A percentile compares a stretch with the other conserved stretches of the same genome.
Evolutionary conservation across 2,329 filamentous ascomycete species (phyloP).

Genomic region (Alternaria brassicae): DNA sequence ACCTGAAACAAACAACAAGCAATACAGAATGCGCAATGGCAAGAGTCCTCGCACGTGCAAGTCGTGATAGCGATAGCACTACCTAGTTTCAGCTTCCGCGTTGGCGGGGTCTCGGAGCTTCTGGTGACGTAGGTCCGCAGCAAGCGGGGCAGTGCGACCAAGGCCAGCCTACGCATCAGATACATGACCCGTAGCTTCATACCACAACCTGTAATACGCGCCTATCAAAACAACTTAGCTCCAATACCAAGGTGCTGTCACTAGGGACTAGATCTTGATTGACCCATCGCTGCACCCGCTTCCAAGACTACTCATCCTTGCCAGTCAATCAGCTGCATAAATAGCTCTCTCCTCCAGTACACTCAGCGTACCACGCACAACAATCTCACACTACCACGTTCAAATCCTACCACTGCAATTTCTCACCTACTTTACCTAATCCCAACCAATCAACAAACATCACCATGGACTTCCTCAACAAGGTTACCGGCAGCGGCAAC

Average conservation of each 20-base stretch:
- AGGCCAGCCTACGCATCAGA: constrained; percentile 12
- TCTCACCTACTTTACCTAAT: constrained; percentile 2
- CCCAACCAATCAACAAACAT: constrained; percentile 18
- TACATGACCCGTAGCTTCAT: constrained; percentile 14
- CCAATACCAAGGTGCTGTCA: constrained; percentile 8
- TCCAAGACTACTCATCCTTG: constrained; percentile 4
- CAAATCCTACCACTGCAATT: constrained; percentile 6
- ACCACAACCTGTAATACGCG: not conserved
- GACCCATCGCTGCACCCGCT: not conserved
- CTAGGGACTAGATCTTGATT: constrained; percentile 14
- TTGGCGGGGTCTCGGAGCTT: constrained; percentile 2
- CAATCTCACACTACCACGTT: constrained; percentile 6
- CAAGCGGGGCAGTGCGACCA: constrained; percentile 7
- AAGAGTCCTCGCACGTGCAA: constrained; percentile 6
- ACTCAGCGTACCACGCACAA: not conserved
- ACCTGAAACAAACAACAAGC: not conserved
- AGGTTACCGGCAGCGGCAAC: constrained; percentile 52
- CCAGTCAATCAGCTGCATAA: constrained; percentile 14
- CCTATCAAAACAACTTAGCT: not conserved
- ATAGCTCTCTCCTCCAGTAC: constrained; percentile 12
- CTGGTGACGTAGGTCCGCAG: constrained; percentile 19
- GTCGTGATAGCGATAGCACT: not conserved
- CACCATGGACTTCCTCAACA: constrained; percentile 58
- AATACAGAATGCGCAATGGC: not conserved
- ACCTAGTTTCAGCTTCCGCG: constrained; percentile 8